These are phyloP conservation scores for Saturnispora quitensis DNA, from an alignment of 805 yeast species.

Conservation along the genomic window DNA sequence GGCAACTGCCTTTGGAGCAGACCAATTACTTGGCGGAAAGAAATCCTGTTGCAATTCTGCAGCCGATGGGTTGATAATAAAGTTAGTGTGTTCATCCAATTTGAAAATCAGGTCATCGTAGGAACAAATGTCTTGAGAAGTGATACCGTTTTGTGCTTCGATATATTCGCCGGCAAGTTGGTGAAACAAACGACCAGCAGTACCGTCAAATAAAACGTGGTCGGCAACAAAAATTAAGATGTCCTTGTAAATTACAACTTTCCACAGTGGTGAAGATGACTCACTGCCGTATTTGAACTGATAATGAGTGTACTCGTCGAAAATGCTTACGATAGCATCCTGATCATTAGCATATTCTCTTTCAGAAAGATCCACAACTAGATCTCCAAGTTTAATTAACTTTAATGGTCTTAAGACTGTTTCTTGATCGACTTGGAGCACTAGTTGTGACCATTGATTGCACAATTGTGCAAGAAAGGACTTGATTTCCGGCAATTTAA, in stretches of 20 bases:
- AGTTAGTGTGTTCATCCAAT: not conserved
- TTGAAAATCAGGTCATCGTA: not conserved
- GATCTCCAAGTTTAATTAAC: not conserved
- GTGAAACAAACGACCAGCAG: conserved; percentile 10
- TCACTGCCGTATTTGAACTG: conserved; percentile 2
- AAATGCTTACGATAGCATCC: not conserved
- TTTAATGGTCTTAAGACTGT: not conserved
- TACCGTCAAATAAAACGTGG: conserved; percentile 12
- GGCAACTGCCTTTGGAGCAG: not conserved
- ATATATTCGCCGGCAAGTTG: not conserved
- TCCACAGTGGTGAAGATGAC: conserved; percentile 11
- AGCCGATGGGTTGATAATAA: conserved; percentile 3
- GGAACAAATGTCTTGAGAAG: not conserved
- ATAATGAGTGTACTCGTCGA: conserved; percentile 2
- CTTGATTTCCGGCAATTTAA: not conserved
- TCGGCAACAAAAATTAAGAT: conserved; percentile 8
- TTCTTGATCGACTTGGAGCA: conserved; percentile 4
- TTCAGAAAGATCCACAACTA: not conserved
- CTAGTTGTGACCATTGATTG: conserved; percentile 8
- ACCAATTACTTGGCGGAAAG: not conserved
- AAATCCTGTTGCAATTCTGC: not conserved
- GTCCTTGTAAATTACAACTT: conserved; percentile 1
- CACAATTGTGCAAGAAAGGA: conserved; percentile 3
- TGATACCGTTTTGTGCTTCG: not conserved
- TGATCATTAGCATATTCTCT: not conserved